These are phyloP conservation scores for Colletotrichum plurivorum DNA, from an alignment of 2,329 filamentous ascomycete genomes.

Conservation along the genomic window DNA sequence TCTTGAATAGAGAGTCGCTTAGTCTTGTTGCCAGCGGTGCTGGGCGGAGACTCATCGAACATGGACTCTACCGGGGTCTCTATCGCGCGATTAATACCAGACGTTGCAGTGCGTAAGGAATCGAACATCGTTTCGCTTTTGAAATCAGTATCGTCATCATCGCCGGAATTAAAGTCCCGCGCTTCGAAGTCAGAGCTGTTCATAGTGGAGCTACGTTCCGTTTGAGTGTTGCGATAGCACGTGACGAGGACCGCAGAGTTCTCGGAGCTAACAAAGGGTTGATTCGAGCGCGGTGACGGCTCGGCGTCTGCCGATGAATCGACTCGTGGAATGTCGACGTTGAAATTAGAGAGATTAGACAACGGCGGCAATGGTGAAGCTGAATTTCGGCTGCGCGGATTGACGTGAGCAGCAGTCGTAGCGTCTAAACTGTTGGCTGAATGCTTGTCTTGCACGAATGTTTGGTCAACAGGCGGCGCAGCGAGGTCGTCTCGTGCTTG, in stretches of 20 bases:
- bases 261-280: slow-evolving; percentile 58
- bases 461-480: slow-evolving; percentile 34
- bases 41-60: slow-evolving; percentile 83
- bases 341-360: slow-evolving; percentile 68
- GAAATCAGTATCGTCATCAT: slow-evolving; percentile 84
- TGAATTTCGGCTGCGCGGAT: slow-evolving; percentile 58
- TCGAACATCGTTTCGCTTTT: slow-evolving; percentile 85
- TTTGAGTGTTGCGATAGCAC: slow-evolving; percentile 52
- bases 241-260: slow-evolving; percentile 61
- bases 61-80: slow-evolving; percentile 83
- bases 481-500: slow-evolving; percentile 46
- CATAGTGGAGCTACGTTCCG: slow-evolving; percentile 74
- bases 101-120: slow-evolving; percentile 80
- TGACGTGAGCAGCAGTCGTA: slow-evolving; percentile 47
- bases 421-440: slow-evolving; percentile 46
- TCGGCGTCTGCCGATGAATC: slow-evolving; percentile 58
- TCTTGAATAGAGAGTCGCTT: slow-evolving; percentile 73
- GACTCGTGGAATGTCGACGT: slow-evolving; percentile 65
- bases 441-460: slow-evolving; percentile 47
- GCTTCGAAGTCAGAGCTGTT: slow-evolving; percentile 79
- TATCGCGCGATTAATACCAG: slow-evolving; percentile 74
- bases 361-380: slow-evolving; percentile 71
- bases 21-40: slow-evolving; percentile 67
- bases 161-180: slow-evolving; percentile 75
- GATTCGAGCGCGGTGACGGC: slow-evolving; percentile 55